A percentile compares a stretch with the other conserved stretches of the same genome.
Conservation (phyloP, 2,329 filamentous ascomycete species). For the Macrophomina tecta region DNA sequence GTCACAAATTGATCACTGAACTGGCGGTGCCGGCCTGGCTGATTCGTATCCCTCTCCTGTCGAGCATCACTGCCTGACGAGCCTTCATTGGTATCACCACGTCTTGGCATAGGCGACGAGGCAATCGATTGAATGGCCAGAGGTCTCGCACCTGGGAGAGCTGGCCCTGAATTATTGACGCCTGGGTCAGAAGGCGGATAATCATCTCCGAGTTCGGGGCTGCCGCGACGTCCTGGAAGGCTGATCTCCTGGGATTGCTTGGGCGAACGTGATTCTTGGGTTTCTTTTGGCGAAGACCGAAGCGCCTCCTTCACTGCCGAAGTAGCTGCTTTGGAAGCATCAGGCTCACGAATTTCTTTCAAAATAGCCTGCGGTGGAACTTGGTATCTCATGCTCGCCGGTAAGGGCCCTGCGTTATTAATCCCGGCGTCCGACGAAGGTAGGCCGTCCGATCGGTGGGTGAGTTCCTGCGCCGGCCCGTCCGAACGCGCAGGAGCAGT, state of each 20-base stretch:
- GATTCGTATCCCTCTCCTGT: background rate
- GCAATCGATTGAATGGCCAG: background rate
- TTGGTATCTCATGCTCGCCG: slow-evolving; percentile 17
- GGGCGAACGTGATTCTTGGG: background rate
- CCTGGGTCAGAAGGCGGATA: background rate
- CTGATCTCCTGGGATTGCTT: background rate
- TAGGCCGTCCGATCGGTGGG: background rate
- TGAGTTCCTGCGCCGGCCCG: background rate
- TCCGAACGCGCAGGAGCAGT: background rate
- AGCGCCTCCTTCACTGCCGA: background rate
- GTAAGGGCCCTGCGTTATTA: slow-evolving; percentile 12
- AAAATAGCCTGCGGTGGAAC: background rate
- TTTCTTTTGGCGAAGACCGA: no score
- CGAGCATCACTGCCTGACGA: no score
- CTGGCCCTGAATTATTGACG: background rate
- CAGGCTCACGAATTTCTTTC: no score
- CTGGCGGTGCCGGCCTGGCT: no score
- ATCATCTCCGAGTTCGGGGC: background rate
- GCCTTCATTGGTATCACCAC: background rate
- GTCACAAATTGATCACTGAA: background rate
- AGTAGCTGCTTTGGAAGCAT: no score
- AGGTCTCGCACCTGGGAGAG: background rate
- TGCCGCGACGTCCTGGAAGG: background rate
- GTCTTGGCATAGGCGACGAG: background rate
- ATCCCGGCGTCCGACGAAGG: slow-evolving; percentile 14